Conservation (phyloP, 352 stramenopile species). For the Pythium brassicae region DNA sequence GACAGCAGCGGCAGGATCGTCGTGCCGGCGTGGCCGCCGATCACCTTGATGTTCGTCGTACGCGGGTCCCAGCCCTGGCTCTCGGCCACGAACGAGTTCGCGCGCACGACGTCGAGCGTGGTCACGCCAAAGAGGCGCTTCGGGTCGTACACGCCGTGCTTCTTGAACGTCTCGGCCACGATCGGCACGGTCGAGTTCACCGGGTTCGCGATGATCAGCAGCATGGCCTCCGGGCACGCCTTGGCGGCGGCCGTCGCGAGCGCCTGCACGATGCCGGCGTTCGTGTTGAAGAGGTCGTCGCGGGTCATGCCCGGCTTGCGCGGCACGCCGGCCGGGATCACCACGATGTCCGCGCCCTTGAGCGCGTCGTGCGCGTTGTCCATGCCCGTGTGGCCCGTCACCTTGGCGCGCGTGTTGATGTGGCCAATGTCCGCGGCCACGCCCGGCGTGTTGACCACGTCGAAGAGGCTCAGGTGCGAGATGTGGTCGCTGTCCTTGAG, state of each 20-base stretch:
- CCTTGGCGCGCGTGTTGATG: conserved; percentile 87
- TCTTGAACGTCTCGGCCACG: conserved; percentile 98
- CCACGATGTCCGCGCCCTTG: conserved; percentile 93
- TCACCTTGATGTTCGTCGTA: conserved; percentile 91
- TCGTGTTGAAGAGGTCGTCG: conserved; percentile 95
- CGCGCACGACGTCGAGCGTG: conserved; percentile 97
- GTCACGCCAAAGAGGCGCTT: conserved; percentile 98
- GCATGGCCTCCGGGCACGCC: conserved; percentile 94
- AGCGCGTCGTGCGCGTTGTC: conserved; percentile 69
- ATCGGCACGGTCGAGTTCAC: conserved; percentile 99
- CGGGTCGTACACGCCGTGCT: conserved; percentile 93
- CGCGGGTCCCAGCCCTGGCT: conserved; percentile 78
- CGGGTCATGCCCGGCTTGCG: conserved; percentile 97
- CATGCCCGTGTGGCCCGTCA: conserved; percentile 71
- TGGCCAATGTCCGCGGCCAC: conserved; percentile 96
- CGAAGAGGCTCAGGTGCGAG: conserved; percentile 95
- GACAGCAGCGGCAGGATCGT: conserved; percentile 99
- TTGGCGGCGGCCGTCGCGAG: conserved; percentile 93
- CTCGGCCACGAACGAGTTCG: conserved; percentile 93
- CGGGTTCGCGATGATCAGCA: conserved; percentile 99
- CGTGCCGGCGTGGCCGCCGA: conserved; percentile 98
- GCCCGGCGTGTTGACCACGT: conserved; percentile 97
- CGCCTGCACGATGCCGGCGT: conserved; percentile 95
- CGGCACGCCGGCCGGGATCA: conserved; percentile 99
- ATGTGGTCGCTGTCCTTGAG: conserved; percentile 97